These are phyloP conservation scores for Diaporthe amygdali DNA, from an alignment of 2,329 filamentous ascomycete genomes.

Conservation along the genomic window DNA sequence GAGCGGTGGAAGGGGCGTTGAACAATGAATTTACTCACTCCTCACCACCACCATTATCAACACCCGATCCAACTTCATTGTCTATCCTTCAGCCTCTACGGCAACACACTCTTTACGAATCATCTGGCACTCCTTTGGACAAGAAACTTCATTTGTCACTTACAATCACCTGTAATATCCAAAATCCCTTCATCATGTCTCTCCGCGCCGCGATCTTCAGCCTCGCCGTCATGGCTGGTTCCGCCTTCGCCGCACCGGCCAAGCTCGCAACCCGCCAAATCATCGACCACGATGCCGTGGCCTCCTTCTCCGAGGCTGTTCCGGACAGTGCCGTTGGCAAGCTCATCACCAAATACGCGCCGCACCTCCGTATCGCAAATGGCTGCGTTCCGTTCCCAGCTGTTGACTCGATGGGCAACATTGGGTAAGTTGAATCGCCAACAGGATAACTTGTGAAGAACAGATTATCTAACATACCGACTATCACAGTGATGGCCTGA, in stretches of 20 bases:
- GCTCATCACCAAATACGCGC: conserved; percentile 41
- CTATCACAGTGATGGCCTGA: conserved; percentile 34
- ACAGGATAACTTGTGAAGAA: not conserved
- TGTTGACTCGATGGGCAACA: conserved; percentile 54
- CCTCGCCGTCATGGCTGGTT: not conserved
- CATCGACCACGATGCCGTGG: conserved; percentile 38
- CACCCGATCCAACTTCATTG: not conserved
- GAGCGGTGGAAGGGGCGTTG: not conserved
- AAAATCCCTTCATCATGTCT: not conserved
- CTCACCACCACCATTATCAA: not conserved
- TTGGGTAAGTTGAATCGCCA: conserved; percentile 27
- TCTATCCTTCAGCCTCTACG: not conserved
- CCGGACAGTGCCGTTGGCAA: conserved; percentile 34
- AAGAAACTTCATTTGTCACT: not conserved
- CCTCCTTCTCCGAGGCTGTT: conserved; percentile 38
- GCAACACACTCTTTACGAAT: not conserved
- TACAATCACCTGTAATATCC: not conserved
- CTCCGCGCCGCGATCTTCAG: not conserved
- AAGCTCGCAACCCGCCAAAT: conserved; percentile 22
- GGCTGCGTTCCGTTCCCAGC: conserved; percentile 65
- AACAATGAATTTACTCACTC: not conserved
- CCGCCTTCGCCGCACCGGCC: not conserved
- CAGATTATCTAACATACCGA: not conserved
- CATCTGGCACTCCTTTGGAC: not conserved
- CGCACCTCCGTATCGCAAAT: conserved; percentile 50